Evolutionary conservation across 2,329 filamentous ascomycete genomes (phyloP).

Genomic region (Alternaria panax): DNA sequence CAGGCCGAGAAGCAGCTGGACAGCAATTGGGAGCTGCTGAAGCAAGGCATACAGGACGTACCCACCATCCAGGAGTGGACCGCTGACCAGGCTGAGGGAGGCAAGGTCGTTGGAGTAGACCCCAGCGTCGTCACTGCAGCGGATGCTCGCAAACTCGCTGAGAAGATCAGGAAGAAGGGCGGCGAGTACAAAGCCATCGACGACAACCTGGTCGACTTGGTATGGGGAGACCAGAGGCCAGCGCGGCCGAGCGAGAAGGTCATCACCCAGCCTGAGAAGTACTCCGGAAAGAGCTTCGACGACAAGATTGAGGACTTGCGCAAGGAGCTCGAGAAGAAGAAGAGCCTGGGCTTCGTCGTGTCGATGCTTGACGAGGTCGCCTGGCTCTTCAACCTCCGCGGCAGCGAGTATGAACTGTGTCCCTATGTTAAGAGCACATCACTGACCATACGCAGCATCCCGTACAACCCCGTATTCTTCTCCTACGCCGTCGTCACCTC

Average conservation of each 20-base stretch:
- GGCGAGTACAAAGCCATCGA: constrained; percentile 79
- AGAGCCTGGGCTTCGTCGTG: constrained; percentile 83
- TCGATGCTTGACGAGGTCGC: constrained; percentile 97
- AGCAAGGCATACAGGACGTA: constrained; percentile 91
- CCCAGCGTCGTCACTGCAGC: constrained; percentile 82
- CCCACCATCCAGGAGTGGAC: constrained; percentile 98
- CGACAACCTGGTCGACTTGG: constrained; percentile 85
- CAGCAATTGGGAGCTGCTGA: constrained; percentile 87
- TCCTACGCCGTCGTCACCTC: constrained; percentile 90
- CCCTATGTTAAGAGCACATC: neutral
- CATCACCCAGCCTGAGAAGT: constrained; percentile 73
- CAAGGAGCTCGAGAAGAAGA: constrained; percentile 92
- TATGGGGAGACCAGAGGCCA: constrained; percentile 83
- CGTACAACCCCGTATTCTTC: constrained; percentile 98
- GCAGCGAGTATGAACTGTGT: constrained; percentile 69
- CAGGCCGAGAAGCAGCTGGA: constrained; percentile 92
- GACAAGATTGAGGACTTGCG: constrained; percentile 85
- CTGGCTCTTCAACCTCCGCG: constrained; percentile 97
- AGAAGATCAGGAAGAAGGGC: constrained; percentile 86
- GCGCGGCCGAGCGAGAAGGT: constrained; percentile 77
- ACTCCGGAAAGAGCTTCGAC: constrained; percentile 81
- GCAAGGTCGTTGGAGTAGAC: constrained; percentile 90
- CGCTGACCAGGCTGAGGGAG: constrained; percentile 82
- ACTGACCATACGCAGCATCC: constrained; percentile 65
- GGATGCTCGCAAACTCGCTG: constrained; percentile 76